Conservation (phyloP, 768 basidiomycete species). For the Leccinum subtestaceum region DNA sequence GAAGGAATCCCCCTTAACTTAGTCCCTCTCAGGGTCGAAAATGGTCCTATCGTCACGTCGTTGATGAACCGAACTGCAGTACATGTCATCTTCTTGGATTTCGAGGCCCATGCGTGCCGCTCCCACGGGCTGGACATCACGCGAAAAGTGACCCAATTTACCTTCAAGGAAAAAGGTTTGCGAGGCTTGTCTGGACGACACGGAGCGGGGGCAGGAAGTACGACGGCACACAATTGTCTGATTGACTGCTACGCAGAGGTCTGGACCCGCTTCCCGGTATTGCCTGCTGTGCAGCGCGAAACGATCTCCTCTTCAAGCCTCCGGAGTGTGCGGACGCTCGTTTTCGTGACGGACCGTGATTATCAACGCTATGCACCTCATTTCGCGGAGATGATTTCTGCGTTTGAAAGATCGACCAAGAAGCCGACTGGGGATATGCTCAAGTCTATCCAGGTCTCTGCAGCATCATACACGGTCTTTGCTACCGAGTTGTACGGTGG, state of each 20-base stretch:
- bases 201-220: neutral
- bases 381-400: conserved; percentile 42
- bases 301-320: conserved; percentile 37
- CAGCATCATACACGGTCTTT: conserved; percentile 32
- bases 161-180: conserved; percentile 45
- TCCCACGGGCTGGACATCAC: conserved; percentile 53
- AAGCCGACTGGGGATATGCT: conserved; percentile 52
- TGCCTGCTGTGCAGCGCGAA: conserved; percentile 48
- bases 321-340: conserved; percentile 35
- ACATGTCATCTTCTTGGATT: conserved; percentile 43
- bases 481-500: conserved; percentile 8
- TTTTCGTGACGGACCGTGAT: conserved; percentile 43
- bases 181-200: conserved; percentile 15
- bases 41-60: conserved; percentile 40
- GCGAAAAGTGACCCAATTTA: conserved; percentile 53
- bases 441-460: conserved; percentile 35
- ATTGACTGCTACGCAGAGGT: conserved; percentile 55
- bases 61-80: conserved; percentile 40
- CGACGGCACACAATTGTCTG: conserved; percentile 45
- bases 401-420: conserved; percentile 47
- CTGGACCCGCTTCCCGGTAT: conserved; percentile 60
- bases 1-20: conserved; percentile 42
- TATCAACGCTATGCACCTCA: conserved; percentile 38
- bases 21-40: conserved; percentile 22
- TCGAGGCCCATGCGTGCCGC: conserved; percentile 26